A percentile compares a stretch with the other conserved stretches of the same genome.
phyloP scores from a whole-genome alignment of 129 eudicot genomes.

The Saussurea involucrata region DNA sequence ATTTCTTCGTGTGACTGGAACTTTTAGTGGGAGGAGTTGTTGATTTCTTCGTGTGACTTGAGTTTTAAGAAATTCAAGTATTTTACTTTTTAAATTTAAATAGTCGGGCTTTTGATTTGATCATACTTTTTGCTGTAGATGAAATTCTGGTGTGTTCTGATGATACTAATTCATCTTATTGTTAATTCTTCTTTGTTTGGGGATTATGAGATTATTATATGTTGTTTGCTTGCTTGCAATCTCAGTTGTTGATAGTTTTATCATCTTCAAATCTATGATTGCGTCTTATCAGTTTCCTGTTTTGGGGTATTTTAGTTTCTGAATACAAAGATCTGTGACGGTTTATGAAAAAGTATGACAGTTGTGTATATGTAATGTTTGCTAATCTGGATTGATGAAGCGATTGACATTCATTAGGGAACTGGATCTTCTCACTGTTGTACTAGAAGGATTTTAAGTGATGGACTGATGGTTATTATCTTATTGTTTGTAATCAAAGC shows the following conservation, averaged over 20 bases:
- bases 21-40: constrained; percentile 2
- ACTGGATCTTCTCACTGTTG: constrained; percentile 13
- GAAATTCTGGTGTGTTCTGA: background rate
- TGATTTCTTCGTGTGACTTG: constrained; percentile 20
- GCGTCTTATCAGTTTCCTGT: background rate
- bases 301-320: background rate
- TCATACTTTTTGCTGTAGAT: constrained; percentile 18
- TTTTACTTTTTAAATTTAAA: background rate
- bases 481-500: background rate
- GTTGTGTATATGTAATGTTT: constrained; percentile 17
- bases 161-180: background rate
- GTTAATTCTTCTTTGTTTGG: constrained; percentile 2
- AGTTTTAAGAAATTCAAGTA: constrained; percentile 25
- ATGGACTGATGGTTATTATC: background rate
- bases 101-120: constrained; percentile 8
- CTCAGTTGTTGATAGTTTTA: constrained; percentile 20
- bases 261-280: constrained; percentile 11
- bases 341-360: constrained; percentile 7
- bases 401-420: background rate
- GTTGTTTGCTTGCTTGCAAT: constrained; percentile 24
- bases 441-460: background rate
- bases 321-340: constrained; percentile 28
- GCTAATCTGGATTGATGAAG: constrained; percentile 19
- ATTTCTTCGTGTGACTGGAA: constrained; percentile 7
- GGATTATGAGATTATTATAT: constrained; percentile 14